phyloP scores from a whole-genome alignment of 768 basidiomycete species.

The Psilocybe cubensis region DNA sequence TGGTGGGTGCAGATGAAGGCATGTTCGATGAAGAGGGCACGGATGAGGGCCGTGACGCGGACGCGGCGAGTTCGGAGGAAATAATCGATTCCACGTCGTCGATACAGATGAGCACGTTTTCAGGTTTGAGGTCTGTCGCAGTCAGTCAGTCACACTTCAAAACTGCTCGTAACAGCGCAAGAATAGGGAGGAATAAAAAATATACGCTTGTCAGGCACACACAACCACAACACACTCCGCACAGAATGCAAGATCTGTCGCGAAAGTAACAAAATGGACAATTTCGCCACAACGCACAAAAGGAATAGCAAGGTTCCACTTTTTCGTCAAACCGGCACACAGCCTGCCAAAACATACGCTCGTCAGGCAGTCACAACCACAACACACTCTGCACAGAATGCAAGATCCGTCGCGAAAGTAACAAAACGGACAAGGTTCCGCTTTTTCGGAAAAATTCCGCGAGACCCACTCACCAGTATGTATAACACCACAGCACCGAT shows the following conservation, averaged over 20 bases:
- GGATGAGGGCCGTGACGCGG: constrained; percentile 50
- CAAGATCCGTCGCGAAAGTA: too few relatives aligned
- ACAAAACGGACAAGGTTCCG: too few relatives aligned
- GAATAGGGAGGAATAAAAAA: constrained; percentile 8
- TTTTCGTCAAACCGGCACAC: too few relatives aligned
- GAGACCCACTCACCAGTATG: constrained; percentile 90
- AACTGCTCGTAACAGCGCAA: background rate
- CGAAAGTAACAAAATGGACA: too few relatives aligned
- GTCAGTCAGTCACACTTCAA: background rate
- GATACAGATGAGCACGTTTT: constrained; percentile 96
- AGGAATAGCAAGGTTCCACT: too few relatives aligned
- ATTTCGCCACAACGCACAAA: too few relatives aligned
- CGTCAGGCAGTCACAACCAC: too few relatives aligned
- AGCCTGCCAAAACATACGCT: background rate
- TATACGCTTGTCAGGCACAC: too few relatives aligned
- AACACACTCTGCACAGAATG: background rate
- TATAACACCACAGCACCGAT: constrained; percentile 95
- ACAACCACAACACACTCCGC: too few relatives aligned
- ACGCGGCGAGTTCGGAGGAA: constrained; percentile 69
- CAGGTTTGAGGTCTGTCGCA: constrained; percentile 85
- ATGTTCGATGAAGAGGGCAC: constrained; percentile 65
- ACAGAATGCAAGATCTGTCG: background rate
- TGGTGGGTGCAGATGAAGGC: constrained; percentile 42
- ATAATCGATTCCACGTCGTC: constrained; percentile 97
- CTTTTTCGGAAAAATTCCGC: too few relatives aligned